Conservation (phyloP, 805 yeast species). For the Peterozyma toletana region DNA sequence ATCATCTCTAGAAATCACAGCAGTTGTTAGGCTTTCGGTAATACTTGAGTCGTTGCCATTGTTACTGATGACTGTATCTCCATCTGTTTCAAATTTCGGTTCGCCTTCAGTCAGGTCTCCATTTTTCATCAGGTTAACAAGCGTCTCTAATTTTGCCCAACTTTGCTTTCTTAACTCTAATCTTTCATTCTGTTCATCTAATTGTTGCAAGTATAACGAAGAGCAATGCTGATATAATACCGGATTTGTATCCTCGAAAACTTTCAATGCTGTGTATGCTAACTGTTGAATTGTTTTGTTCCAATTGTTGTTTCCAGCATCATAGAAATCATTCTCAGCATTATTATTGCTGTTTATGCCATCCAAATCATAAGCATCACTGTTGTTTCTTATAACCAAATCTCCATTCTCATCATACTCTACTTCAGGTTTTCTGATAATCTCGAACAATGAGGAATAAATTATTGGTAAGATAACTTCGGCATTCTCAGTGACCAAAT, state of each 20-base stretch:
- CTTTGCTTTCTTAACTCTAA: constrained; percentile 56
- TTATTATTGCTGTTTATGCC: neutral
- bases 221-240: constrained; percentile 88
- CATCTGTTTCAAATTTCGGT: neutral
- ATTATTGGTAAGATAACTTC: constrained; percentile 89
- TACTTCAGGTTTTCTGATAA: constrained; percentile 37
- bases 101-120: too few species aligned
- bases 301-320: constrained; percentile 55
- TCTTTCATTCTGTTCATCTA: constrained; percentile 64
- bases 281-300: constrained; percentile 87
- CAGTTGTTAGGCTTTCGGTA: too few species aligned
- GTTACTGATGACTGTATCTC: neutral
- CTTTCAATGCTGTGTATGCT: constrained; percentile 85
- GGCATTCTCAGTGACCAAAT: constrained; percentile 85
- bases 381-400: constrained; percentile 4
- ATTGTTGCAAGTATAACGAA: constrained; percentile 72
- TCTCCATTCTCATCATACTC: constrained; percentile 8
- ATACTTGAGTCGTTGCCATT: too few species aligned
- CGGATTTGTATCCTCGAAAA: constrained; percentile 90
- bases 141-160: constrained; percentile 59
- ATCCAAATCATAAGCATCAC: neutral
- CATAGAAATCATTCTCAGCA: constrained; percentile 18
- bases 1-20: too few species aligned
- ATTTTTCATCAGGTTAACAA: too few species aligned
- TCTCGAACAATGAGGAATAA: constrained; percentile 82